phyloP scores from a whole-genome alignment of 2,329 filamentous ascomycete genomes.

The Fusarium robinianum region DNA sequence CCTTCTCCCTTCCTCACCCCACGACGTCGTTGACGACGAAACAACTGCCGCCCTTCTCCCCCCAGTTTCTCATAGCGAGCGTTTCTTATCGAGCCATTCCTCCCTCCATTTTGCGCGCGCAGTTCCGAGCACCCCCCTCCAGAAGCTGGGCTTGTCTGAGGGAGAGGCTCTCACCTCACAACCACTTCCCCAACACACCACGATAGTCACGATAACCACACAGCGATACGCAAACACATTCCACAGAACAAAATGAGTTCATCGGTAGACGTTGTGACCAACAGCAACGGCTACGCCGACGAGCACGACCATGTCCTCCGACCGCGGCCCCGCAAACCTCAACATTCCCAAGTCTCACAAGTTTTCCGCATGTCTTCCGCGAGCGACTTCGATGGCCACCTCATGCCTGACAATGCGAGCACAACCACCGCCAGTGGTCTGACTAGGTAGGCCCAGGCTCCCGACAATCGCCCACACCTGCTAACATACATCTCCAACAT shows the following conservation, averaged over 20 bases:
- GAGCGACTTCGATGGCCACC: conserved; percentile 41
- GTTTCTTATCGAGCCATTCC: too few relatives aligned
- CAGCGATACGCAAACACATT: too few relatives aligned
- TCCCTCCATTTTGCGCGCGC: too few relatives aligned
- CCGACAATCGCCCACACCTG: background rate
- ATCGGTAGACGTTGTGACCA: conserved; percentile 36
- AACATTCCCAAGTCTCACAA: conserved; percentile 53
- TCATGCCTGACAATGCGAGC: conserved; percentile 42
- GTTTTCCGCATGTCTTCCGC: conserved; percentile 45
- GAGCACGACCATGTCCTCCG: conserved; percentile 51
- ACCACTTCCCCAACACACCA: too few relatives aligned
- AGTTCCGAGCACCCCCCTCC: too few relatives aligned
- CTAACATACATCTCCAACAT: conserved; percentile 10
- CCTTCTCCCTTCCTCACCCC: too few relatives aligned
- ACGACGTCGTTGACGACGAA: too few relatives aligned
- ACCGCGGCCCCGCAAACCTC: conserved; percentile 55
- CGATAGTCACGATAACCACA: too few relatives aligned
- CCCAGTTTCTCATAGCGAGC: too few relatives aligned
- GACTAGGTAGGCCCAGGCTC: conserved; percentile 48
- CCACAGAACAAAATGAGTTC: conserved; percentile 42
- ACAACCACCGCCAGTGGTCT: conserved; percentile 43
- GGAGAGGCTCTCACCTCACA: too few relatives aligned
- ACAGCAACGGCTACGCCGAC: conserved; percentile 35
- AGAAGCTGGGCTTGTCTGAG: too few relatives aligned
- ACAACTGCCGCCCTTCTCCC: too few relatives aligned